phyloP scores from a whole-genome alignment of 306 rosid species.

The cucumber (Cucumis sativus) region Cucumber_9930_V3 NC_026659.2:4260501-4261000 shows the following conservation, averaged over 20 bases:
- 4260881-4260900: neutral
- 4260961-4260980: neutral
- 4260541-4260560: neutral
- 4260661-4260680: neutral
- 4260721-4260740: too few relatives aligned
- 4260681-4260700: neutral
- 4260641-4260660: neutral
- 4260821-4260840: neutral
- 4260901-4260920: neutral
- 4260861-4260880: neutral
- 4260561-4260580: neutral
- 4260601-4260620: neutral
- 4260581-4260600: neutral
- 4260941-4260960: neutral
- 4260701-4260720: too few relatives aligned
- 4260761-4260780: too few relatives aligned
- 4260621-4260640: neutral
- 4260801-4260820: neutral
- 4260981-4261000: neutral
- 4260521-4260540: neutral
- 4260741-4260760: too few relatives aligned
- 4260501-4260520: neutral
- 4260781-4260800: too few relatives aligned
- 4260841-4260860: neutral
- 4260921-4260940: neutral